Evolutionary conservation across 2,329 filamentous ascomycete species (phyloP), one percentile per base, ranked within the genome.

Genomic region (Penicillium sp.): DNA sequence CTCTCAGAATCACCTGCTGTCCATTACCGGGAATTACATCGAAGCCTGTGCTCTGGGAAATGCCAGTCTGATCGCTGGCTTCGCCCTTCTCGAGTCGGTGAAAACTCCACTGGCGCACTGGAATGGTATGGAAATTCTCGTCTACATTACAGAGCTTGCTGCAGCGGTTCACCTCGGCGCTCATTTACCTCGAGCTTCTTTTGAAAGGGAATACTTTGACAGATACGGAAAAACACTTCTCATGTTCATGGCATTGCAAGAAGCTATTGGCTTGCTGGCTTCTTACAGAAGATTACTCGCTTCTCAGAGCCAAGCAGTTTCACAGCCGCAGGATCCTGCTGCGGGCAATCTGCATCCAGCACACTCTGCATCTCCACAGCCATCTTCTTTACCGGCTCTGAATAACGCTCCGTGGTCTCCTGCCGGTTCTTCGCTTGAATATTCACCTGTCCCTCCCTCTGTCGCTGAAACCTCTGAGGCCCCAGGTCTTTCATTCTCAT

Each of bases 51-150:
- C 69, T n/a, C 46, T 71, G 33, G 67, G 66, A 3, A 66, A 64
- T 39, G 66, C 66, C 29, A 70, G 68, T 45, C 60, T 71, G 40
- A 64, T 70, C 39, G 63, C 68, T 9, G 69, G 68, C 18, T 70
- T 71, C 50, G 65, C 66, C 37, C 59, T 71, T n/a, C 48, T 71
- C 39, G 67, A 69, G 47, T 59, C 54, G 24, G 47, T 70, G 29
- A 71, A 71, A 49, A 57, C 57, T 28, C 69, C 69, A 9, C 60
- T 70, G 33, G 47, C 47, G 7, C 55, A 66, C 27, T 71, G 68
- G 68, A 69, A 65, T 47, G 65, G 64, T 4, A 63, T 65, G 55
- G 68, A 71, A 46, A 67, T 71, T 24, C 52, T 70, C 35, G 55
- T 71, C 12, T 68, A 66, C 35, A 53, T 71, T 35, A 62, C 65